Base-by-base conservation (phyloP, 345 rosid genomes). In the Bruguiera sexangula region DNA sequence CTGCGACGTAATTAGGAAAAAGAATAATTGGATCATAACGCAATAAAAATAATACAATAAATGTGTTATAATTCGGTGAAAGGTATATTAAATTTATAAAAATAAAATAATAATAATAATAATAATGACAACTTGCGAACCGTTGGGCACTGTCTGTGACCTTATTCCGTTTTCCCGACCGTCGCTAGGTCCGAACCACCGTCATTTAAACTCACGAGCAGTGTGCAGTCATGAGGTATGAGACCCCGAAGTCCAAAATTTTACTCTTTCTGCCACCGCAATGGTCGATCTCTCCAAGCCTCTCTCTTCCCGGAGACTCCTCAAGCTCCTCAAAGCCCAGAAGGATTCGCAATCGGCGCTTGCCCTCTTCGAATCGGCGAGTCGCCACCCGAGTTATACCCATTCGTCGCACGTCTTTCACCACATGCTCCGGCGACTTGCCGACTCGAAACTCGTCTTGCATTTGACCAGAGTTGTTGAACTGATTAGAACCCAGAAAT, bases 341-440 rank as follows among this genome's bases (percentile, higher is more conserved):
- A 84, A 81, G 77, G 82, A 73, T 58, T 70, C 79, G 0, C 77
- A 73, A 56, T 69, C 85, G 0, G 97, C 90, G 19, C 85, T 89
- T 61, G 69, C 83, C 61, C 75, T 89, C 21, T 85, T 89, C 82
- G 89, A 91, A 73, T 82, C 87, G 6, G 92, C 96, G 26, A 78
- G 71, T 70, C 82, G 68, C 62, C 83, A 76, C n/a, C 89, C 88
- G 30, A 75, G 81, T 58, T 84, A 77, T 76, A 60, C 77, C 32
- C 93, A 82, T 82, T 92, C 97, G 11, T 56, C 85, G 26, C 65
- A 62, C 76, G 85, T 92, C 22, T 86, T 83, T 85, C 97, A 83
- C 81, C 89, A 85, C 79, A 81, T 95, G 73, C 93, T 89, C 75
- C 92, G 93, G 67, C 88, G 89, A 16, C 88, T 95, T 68, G 63